Evolutionary conservation across 345 rosid genomes (phyloP), one percentile per base, ranked within the genome.

Genomic region (Boechera stricta): DNA sequence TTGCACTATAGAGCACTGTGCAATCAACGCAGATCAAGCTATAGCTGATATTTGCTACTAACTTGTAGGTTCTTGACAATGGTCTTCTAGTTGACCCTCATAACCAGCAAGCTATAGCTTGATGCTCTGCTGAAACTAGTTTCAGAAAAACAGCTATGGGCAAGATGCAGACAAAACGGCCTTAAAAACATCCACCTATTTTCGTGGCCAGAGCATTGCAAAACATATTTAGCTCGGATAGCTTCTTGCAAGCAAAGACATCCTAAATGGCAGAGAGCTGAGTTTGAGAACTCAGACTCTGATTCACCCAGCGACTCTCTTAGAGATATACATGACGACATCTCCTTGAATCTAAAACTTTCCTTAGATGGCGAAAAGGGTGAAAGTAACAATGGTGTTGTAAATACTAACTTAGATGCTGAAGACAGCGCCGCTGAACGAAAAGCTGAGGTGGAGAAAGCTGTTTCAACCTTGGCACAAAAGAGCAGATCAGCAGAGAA

Each of bases 161-260:
- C 73, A 76, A 88, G 85, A 82, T 90, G 96, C 86, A 79, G 91
- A 31, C 85, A 86, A 47, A 86, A 88, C 72, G 96, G 96, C 16
- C 80, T 88, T 29, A 86, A 87, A 64, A 90, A 90, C 55, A 86
- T 90, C 54, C 90, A 89, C 82, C 64, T 77, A 56, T 89, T 80
- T 75, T 87, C 96, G 29, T 90, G 93, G 96, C 93, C 88, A 15
- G 90, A 87, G 82, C 93, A 90, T 58, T 88, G 96, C 78, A 90
- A 82, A 76, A 76, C 78, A 47, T 90, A 90, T 47, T 58, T 90
- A 24, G 79, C 93, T 38, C 87, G 90, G 29, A 86, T 90, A 81
- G 83, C 85, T 49, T 82, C 84, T 44, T 90, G 91, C 85, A 89
- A 79, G 69, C 89, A 84, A 75, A 88, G 96, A 73, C 87, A 87